These are phyloP conservation scores for Mesembryanthemum crystallinum DNA, from an alignment of 148 eudicot species.

Conservation along the genomic window DNA sequence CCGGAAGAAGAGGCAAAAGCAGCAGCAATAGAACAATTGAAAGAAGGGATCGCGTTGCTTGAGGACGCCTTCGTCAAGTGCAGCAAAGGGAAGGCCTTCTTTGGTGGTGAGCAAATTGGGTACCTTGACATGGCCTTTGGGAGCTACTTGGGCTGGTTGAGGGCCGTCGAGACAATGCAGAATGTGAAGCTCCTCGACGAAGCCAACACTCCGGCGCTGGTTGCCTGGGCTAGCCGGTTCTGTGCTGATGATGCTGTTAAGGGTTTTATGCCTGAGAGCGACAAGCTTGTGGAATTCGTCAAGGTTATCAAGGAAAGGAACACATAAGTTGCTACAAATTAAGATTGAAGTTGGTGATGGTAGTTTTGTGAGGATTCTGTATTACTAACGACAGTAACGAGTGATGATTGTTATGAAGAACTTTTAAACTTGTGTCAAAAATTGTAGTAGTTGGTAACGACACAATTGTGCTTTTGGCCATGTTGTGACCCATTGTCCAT, in stretches of 20 bases:
- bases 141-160: slow-evolving; percentile 38
- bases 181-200: slow-evolving; percentile 26
- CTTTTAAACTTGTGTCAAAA: too few relatives aligned
- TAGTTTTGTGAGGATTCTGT: background rate
- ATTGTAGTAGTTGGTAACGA: too few relatives aligned
- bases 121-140: slow-evolving; percentile 52
- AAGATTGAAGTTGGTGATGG: background rate
- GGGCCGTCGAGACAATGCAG: slow-evolving; percentile 28
- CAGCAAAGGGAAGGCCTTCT: slow-evolving; percentile 51
- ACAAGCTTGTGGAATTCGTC: slow-evolving; percentile 40
- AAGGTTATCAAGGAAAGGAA: slow-evolving; percentile 27
- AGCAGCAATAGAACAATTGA: slow-evolving; percentile 25
- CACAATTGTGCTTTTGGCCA: too few relatives aligned
- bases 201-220: slow-evolving; percentile 32
- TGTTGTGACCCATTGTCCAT: too few relatives aligned
- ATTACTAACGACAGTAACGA: too few relatives aligned
- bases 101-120: slow-evolving; percentile 51
- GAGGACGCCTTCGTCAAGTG: slow-evolving; percentile 45
- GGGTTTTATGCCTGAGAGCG: slow-evolving; percentile 37
- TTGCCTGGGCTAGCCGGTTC: slow-evolving; percentile 36
- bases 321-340: slow-evolving; percentile 14
- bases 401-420: too few relatives aligned
- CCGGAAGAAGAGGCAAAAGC: slow-evolving; percentile 33
- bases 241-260: slow-evolving; percentile 38
- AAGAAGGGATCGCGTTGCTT: slow-evolving; percentile 29